Conservation (phyloP, 139 green algal genomes). For the Chlamydomonas incerta region DNA sequence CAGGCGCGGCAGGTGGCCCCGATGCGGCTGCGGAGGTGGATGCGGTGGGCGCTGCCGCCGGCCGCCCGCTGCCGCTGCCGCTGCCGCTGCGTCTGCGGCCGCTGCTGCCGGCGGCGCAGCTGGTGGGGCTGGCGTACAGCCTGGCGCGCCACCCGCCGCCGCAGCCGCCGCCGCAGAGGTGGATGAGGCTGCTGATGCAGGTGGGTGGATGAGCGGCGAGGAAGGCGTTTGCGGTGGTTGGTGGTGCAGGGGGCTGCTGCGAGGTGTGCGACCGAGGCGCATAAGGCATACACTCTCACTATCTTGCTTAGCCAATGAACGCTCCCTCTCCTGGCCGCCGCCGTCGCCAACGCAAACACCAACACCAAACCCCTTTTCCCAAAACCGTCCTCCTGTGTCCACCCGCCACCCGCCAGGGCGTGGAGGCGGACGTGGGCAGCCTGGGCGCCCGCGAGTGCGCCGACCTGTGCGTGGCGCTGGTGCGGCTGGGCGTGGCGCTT, state of each 20-base stretch:
- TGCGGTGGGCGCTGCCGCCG: too few relatives aligned
- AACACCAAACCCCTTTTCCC: not conserved
- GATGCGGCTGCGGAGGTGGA: too few relatives aligned
- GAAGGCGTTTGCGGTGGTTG: not conserved
- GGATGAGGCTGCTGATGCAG: slow-evolving; percentile 31
- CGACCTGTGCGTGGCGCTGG: slow-evolving; percentile 29
- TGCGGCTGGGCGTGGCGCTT: slow-evolving; percentile 26
- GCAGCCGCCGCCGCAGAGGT: slow-evolving; percentile 11
- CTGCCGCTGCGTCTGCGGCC: not conserved
- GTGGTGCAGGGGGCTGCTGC: too few relatives aligned
- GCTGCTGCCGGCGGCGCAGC: not conserved
- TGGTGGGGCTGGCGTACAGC: slow-evolving; percentile 21
- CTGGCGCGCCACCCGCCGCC: slow-evolving; percentile 31
- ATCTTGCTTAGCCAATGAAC: too few relatives aligned
- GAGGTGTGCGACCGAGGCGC: too few relatives aligned
- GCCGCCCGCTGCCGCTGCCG: not conserved
- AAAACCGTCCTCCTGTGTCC: not conserved
- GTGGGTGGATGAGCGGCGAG: not conserved
- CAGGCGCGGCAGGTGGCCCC: too few relatives aligned
- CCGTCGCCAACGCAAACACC: too few relatives aligned
- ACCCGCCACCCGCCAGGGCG: not conserved
- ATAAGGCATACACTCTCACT: too few relatives aligned
- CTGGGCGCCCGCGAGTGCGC: slow-evolving; percentile 22
- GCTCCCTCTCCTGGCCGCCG: too few relatives aligned
- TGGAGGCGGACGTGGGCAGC: slow-evolving; percentile 13